A percentile compares a stretch with the other conserved stretches of the same genome.
Evolutionary conservation across 495 filamentous ascomycete species (phyloP).

Genomic region (Letharia lupina): DNA sequence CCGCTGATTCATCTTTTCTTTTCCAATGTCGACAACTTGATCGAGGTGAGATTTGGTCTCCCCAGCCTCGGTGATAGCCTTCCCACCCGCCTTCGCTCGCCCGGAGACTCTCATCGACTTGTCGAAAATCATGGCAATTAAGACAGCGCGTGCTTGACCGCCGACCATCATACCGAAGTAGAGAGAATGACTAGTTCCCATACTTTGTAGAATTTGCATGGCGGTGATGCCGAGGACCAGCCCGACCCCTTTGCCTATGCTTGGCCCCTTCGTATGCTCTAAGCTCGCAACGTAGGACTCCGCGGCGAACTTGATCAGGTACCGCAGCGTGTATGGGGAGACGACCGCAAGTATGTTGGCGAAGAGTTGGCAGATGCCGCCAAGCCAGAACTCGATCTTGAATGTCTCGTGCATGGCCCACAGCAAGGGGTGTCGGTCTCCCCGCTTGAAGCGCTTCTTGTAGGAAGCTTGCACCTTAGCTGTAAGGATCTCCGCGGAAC

Average conservation of each 20-base stretch:
- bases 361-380: conserved; percentile 62
- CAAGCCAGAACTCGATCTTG: conserved; percentile 72
- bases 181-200: conserved; percentile 69
- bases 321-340: conserved; percentile 62
- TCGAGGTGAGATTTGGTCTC: conserved; percentile 21
- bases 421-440: conserved; percentile 62
- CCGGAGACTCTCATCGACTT: conserved; percentile 74
- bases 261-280: conserved; percentile 41
- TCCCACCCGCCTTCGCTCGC: conserved; percentile 61
- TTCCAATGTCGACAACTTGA: conserved; percentile 24
- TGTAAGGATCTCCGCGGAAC: conserved; percentile 57
- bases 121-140: conserved; percentile 67
- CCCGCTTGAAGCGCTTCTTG: conserved; percentile 51
- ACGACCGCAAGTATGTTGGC: conserved; percentile 61
- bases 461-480: conserved; percentile 56
- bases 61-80: conserved; percentile 35
- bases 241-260: conserved; percentile 59
- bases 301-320: conserved; percentile 65
- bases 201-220: conserved; percentile 65
- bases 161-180: conserved; percentile 72
- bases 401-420: conserved; percentile 82
- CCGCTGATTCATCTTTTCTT: conserved; percentile 38
- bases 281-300: conserved; percentile 59
- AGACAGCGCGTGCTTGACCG: conserved; percentile 60
- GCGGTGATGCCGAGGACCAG: conserved; percentile 62